These are phyloP conservation scores for Lentithecium fluviatile DNA, from an alignment of 495 filamentous ascomycete genomes.

Conservation along the genomic window DNA sequence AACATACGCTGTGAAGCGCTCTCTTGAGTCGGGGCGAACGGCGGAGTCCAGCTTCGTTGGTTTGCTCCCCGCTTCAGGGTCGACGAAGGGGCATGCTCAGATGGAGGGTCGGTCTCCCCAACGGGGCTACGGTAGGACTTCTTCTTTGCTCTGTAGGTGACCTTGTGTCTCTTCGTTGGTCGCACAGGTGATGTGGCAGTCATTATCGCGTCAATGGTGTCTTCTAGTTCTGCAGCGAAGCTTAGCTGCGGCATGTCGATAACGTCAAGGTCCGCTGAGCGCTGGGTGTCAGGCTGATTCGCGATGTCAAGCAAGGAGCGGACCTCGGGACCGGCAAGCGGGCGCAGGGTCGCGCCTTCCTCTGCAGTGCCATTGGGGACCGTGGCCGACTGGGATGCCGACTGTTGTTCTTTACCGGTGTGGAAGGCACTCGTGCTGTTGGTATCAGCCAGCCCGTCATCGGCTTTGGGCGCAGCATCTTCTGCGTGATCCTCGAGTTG, in stretches of 20 bases:
- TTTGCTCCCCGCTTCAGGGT: slow-evolving; percentile 4
- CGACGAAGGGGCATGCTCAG: slow-evolving; percentile 5
- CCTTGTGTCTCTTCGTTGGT: slow-evolving; percentile 24
- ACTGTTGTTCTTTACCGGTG: slow-evolving; percentile 15
- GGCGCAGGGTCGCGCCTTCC: background rate
- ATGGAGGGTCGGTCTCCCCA: slow-evolving; percentile 1
- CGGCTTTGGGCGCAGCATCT: background rate
- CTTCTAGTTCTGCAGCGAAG: slow-evolving; percentile 15
- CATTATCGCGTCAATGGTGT: slow-evolving; percentile 1
- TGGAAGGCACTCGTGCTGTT: slow-evolving; percentile 22
- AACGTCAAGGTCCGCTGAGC: slow-evolving; percentile 33
- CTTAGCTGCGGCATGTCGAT: slow-evolving; percentile 19
- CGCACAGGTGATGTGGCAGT: slow-evolving; percentile 8
- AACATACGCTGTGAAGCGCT: slow-evolving; percentile 31
- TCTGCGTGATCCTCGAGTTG: background rate
- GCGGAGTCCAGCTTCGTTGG: slow-evolving; percentile 16
- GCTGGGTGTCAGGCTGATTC: slow-evolving; percentile 35
- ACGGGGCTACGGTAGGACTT: background rate
- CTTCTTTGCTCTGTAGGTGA: slow-evolving; percentile 24
- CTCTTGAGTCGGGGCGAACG: slow-evolving; percentile 20
- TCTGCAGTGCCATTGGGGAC: background rate
- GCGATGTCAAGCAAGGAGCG: slow-evolving; percentile 41
- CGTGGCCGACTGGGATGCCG: background rate
- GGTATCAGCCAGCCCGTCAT: background rate
- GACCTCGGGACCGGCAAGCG: background rate